phyloP scores from a whole-genome alignment of 805 yeast species.

The Wickerhamiella azyma region DNA sequence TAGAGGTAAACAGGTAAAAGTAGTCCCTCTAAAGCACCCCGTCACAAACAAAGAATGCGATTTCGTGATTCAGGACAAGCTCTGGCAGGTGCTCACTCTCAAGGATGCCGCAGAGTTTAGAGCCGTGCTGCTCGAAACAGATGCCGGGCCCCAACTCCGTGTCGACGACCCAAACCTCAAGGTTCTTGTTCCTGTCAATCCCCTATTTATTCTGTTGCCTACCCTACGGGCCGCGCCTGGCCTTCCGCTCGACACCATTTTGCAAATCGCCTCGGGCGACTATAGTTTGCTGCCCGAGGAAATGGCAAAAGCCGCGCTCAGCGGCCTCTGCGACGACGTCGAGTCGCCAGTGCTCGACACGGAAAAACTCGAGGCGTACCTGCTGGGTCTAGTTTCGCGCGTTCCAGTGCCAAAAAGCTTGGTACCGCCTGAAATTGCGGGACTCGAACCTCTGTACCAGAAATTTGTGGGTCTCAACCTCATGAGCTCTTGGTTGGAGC shows the following conservation, averaged over 20 bases:
- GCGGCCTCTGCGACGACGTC: conserved; percentile 10
- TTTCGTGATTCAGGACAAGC: conserved; percentile 12
- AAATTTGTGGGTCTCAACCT: conserved; percentile 17
- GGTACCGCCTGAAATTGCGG: conserved; percentile 8
- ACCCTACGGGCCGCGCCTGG: conserved; percentile 14
- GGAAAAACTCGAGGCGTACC: conserved; percentile 14
- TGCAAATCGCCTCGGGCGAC: conserved; percentile 16
- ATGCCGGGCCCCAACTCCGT: not conserved
- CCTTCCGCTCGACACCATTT: conserved; percentile 20
- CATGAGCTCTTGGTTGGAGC: conserved; percentile 18
- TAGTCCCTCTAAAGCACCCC: conserved; percentile 18
- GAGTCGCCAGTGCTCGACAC: conserved; percentile 10
- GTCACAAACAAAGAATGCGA: conserved; percentile 14
- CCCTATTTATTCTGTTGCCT: conserved; percentile 19
- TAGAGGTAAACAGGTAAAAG: conserved; percentile 7
- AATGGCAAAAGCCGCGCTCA: conserved; percentile 8
- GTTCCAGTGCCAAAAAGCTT: conserved; percentile 7
- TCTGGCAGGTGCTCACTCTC: conserved; percentile 19
- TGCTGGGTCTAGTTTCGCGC: conserved; percentile 13
- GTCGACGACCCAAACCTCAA: conserved; percentile 15
- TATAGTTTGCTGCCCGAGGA: conserved; percentile 12
- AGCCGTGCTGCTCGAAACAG: not conserved
- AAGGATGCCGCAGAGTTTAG: conserved; percentile 9
- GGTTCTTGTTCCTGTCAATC: conserved; percentile 21
- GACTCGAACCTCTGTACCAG: conserved; percentile 9